These are phyloP conservation scores for Flaveria bidentis DNA, from an alignment of 129 eudicot species.

Conservation along the genomic window DNA sequence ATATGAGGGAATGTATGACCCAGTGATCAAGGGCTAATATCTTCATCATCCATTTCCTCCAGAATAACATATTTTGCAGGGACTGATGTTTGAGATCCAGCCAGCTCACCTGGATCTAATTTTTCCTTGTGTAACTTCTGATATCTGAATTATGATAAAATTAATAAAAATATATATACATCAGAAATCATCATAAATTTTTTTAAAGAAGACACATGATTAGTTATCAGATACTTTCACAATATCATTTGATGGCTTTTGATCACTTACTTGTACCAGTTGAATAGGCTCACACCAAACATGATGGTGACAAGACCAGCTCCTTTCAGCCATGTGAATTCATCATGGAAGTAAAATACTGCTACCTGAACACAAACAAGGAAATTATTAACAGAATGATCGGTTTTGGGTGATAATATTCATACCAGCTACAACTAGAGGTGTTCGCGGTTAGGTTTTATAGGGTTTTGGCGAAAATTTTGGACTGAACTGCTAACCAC, in stretches of 20 bases:
- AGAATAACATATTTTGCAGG: conserved; percentile 76
- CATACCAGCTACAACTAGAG: background rate
- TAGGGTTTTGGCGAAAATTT: background rate
- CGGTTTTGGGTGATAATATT: background rate
- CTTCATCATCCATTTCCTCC: conserved; percentile 76
- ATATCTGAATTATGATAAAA: conserved; percentile 45
- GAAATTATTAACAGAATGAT: conserved; percentile 5
- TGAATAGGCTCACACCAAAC: conserved; percentile 88
- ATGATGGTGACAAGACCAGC: conserved; percentile 75
- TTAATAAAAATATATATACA: background rate
- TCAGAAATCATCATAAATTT: background rate
- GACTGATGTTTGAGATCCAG: conserved; percentile 33
- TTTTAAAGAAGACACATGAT: background rate
- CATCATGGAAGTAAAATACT: conserved; percentile 91
- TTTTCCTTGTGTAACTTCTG: conserved; percentile 65
- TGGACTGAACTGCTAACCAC: background rate
- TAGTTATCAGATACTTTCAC: background rate
- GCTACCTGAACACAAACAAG: conserved; percentile 65
- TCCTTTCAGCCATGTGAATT: conserved; percentile 93
- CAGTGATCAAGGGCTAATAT: conserved; percentile 35
- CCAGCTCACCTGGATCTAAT: conserved; percentile 33
- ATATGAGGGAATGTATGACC: background rate
- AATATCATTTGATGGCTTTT: background rate
- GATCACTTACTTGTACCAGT: conserved; percentile 92
- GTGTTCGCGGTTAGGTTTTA: background rate